Conservation (phyloP, 768 basidiomycete species). For the Kwoniella botswanensis region DNA sequence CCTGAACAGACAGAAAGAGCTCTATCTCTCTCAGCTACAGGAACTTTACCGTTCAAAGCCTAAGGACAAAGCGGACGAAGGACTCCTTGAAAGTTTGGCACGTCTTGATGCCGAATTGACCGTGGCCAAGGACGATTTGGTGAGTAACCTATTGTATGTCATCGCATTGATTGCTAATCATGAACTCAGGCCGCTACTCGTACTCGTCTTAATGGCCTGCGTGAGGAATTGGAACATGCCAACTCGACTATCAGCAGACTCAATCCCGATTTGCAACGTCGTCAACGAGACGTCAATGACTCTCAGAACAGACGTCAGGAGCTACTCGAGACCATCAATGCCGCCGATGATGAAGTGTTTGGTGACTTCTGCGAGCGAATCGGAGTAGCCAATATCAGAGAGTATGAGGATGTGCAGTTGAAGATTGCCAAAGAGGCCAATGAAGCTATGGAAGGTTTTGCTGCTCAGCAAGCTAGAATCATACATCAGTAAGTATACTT, state of each 20-base stretch:
- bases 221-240: slow-evolving; percentile 81
- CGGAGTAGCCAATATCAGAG: slow-evolving; percentile 78
- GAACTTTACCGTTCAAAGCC: slow-evolving; percentile 86
- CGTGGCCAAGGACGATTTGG: slow-evolving; percentile 81
- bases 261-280: slow-evolving; percentile 48
- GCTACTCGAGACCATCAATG: slow-evolving; percentile 68
- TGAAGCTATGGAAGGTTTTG: slow-evolving; percentile 78
- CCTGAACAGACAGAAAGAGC: slow-evolving; percentile 39
- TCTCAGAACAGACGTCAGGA: slow-evolving; percentile 66
- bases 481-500: slow-evolving; percentile 72
- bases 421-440: slow-evolving; percentile 86
- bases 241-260: slow-evolving; percentile 42
- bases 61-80: slow-evolving; percentile 81
- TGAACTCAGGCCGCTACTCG: slow-evolving; percentile 71
- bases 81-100: slow-evolving; percentile 73
- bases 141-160: slow-evolving; percentile 57
- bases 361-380: slow-evolving; percentile 76
- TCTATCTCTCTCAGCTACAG: slow-evolving; percentile 71
- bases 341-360: slow-evolving; percentile 81
- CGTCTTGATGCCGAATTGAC: slow-evolving; percentile 77
- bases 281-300: slow-evolving; percentile 63
- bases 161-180: not conserved
- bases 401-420: slow-evolving; percentile 90
- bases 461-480: slow-evolving; percentile 83
- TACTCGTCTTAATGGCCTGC: slow-evolving; percentile 74